phyloP scores from a whole-genome alignment of 2,329 filamentous ascomycete species.

The Diplodia seriata region DNA sequence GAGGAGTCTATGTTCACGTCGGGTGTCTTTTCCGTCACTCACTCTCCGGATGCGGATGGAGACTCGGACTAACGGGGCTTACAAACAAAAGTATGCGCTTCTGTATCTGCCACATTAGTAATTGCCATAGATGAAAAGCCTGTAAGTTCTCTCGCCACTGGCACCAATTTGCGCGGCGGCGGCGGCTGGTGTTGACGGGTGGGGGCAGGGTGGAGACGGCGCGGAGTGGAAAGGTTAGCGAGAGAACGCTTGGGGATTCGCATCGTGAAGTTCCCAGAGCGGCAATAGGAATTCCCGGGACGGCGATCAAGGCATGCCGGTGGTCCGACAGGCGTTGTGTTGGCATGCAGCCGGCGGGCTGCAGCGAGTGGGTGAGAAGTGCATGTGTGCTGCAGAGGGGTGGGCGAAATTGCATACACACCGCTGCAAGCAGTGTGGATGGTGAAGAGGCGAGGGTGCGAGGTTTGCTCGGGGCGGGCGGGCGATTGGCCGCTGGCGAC shows the following conservation, averaged over 20 bases:
- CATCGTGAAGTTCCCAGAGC: conserved; percentile 21
- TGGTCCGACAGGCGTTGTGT: conserved; percentile 12
- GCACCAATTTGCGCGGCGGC: conserved; percentile 9
- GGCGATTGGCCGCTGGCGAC: conserved; percentile 22
- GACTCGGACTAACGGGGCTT: not conserved
- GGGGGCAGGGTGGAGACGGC: conserved; percentile 5
- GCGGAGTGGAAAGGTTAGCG: conserved; percentile 12
- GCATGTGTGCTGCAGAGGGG: not conserved
- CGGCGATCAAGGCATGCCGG: not conserved
- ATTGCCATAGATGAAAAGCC: not conserved
- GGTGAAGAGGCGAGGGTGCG: conserved; percentile 8
- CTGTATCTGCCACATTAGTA: conserved; percentile 7
- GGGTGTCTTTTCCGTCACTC: not conserved
- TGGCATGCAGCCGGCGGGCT: conserved; percentile 5
- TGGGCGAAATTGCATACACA: conserved; percentile 8
- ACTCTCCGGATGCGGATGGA: not conserved
- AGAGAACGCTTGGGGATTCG: conserved; percentile 10
- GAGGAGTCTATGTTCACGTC: conserved; percentile 15
- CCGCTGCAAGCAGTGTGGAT: conserved; percentile 4
- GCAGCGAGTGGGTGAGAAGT: conserved; percentile 6
- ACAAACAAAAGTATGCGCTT: not conserved
- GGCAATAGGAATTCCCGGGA: conserved; percentile 2
- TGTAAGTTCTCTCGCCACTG: conserved; percentile 1
- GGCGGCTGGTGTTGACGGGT: conserved; percentile 13
- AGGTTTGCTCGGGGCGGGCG: conserved; percentile 13